Conservation (phyloP, 768 basidiomycete genomes). For the Imleria badia region DNA sequence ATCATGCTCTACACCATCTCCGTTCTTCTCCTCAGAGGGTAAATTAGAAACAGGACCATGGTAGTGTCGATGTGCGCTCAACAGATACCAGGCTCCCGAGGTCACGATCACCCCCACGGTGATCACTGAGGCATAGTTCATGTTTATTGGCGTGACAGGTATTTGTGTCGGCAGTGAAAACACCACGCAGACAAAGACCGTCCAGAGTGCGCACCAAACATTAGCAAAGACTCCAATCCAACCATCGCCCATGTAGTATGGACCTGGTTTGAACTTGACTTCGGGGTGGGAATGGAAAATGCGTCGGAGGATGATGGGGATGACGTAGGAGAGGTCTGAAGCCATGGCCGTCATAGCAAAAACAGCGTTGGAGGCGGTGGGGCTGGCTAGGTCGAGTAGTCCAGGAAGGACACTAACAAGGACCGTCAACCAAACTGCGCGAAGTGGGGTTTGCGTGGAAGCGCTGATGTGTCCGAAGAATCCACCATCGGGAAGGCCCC, state of each 20-base stretch:
- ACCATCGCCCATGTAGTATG: slow-evolving; percentile 59
- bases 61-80: slow-evolving; percentile 54
- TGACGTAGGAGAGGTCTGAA: slow-evolving; percentile 54
- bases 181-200: slow-evolving; percentile 44
- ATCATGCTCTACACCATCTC: background rate
- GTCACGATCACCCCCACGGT: slow-evolving; percentile 19
- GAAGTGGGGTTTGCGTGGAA: slow-evolving; percentile 53
- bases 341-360: slow-evolving; percentile 58
- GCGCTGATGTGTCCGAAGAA: slow-evolving; percentile 50
- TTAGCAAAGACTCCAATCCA: slow-evolving; percentile 45
- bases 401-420: slow-evolving; percentile 43
- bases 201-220: slow-evolving; percentile 46
- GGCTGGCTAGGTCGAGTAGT: slow-evolving; percentile 51
- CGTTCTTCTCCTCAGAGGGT: slow-evolving; percentile 4
- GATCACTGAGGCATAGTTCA: slow-evolving; percentile 51
- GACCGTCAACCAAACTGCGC: slow-evolving; percentile 54
- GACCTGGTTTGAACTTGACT: slow-evolving; percentile 58
- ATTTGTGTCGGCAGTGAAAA: slow-evolving; percentile 50
- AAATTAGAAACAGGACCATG: slow-evolving; percentile 59
- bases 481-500: slow-evolving; percentile 55
- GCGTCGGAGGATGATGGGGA: slow-evolving; percentile 54
- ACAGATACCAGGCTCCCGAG: slow-evolving; percentile 51
- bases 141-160: slow-evolving; percentile 48
- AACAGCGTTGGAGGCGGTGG: slow-evolving; percentile 53
- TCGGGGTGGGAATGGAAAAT: slow-evolving; percentile 54